These are phyloP conservation scores for Coix lacrymajobi DNA, from an alignment of 176 grass and related monocot species.

Conservation along the genomic window DNA sequence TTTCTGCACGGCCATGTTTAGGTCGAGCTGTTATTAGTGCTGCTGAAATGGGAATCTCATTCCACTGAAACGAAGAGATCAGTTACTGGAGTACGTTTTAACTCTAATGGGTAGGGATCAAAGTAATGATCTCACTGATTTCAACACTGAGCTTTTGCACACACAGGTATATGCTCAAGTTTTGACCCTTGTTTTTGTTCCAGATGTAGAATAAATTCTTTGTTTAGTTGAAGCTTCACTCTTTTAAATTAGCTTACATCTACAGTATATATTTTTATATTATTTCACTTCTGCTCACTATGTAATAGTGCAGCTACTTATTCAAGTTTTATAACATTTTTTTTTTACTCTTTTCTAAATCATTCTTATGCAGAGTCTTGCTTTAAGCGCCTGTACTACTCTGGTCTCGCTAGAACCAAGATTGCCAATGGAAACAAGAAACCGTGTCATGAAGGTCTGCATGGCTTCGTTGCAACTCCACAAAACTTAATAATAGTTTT, in stretches of 20 bases:
- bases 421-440: constrained; percentile 97
- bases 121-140: constrained; percentile 77
- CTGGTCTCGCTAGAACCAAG: constrained; percentile 91
- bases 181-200: not conserved
- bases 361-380: constrained; percentile 63
- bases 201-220: constrained; percentile 12
- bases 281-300: not conserved
- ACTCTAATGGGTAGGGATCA: constrained; percentile 99
- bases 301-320: not conserved
- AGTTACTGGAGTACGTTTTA: constrained; percentile 88
- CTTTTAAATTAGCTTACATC: not conserved
- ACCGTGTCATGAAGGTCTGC: constrained; percentile 93
- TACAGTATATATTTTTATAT: not conserved
- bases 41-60: constrained; percentile 89
- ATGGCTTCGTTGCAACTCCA: not conserved
- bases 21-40: constrained; percentile 88
- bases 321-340: not conserved
- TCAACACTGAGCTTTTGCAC: constrained; percentile 77
- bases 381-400: constrained; percentile 93
- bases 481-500: constrained; percentile 13
- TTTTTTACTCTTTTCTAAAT: constrained; percentile 6
- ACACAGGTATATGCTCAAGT: constrained; percentile 62
- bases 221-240: not conserved
- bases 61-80: constrained; percentile 91
- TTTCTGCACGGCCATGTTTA: constrained; percentile 28